Conservation (phyloP, 805 yeast species). For the Sugiyamaella valdiviana region DNA sequence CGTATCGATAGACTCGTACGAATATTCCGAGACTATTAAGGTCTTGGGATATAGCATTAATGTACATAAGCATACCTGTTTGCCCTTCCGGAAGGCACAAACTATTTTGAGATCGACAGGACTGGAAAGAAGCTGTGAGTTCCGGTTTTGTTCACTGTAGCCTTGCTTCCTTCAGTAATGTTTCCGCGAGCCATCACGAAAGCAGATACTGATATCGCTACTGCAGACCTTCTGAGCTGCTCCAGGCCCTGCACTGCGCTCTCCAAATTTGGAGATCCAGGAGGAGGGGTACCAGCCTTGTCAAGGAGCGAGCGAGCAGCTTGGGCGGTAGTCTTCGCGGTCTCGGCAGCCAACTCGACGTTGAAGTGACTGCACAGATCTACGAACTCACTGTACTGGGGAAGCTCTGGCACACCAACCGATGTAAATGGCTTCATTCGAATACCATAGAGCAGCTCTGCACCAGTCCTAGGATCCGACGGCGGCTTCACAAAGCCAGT, state of each 20-base stretch:
- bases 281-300: not conserved
- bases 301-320: not conserved
- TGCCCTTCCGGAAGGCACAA: not conserved
- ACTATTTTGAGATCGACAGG: not conserved
- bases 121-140: not conserved
- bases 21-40: slow-evolving; percentile 35
- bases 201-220: not conserved
- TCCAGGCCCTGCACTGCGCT: not conserved
- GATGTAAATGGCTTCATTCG: slow-evolving; percentile 76
- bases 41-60: not conserved
- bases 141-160: not conserved
- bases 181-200: not conserved
- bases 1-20: slow-evolving; percentile 34
- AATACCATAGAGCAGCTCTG: slow-evolving; percentile 42
- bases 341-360: not conserved
- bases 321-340: not conserved
- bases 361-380: not conserved
- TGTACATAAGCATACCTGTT: not conserved
- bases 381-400: slow-evolving; percentile 39
- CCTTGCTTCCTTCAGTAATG: not conserved
- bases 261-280: not conserved
- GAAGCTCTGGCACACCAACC: slow-evolving; percentile 69
- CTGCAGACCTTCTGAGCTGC: not conserved
- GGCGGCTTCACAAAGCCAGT: slow-evolving; percentile 13
- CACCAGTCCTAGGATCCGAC: slow-evolving; percentile 11